phyloP scores from a whole-genome alignment of 345 rosid genomes.

The Populus davidiana region DNA sequence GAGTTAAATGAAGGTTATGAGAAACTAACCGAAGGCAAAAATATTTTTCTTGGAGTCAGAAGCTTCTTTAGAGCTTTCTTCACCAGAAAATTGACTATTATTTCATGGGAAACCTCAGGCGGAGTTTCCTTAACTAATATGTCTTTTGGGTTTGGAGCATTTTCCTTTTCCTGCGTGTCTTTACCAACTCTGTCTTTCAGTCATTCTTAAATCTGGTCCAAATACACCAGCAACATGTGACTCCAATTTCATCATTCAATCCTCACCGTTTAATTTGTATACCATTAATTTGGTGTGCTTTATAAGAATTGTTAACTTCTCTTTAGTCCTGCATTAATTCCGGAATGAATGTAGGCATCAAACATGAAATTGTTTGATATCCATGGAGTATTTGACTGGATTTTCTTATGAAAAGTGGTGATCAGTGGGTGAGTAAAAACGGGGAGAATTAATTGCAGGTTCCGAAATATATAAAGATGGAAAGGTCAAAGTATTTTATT shows the following conservation, averaged over 20 bases:
- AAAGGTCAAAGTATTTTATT: background rate
- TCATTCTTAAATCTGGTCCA: constrained; percentile 4
- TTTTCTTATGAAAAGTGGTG: background rate
- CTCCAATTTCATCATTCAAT: constrained; percentile 5
- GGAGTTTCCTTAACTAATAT: background rate
- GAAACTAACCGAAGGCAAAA: constrained; percentile 25
- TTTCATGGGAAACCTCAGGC: background rate
- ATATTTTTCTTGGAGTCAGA: background rate
- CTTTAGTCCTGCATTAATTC: background rate
- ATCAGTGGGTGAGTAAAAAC: background rate
- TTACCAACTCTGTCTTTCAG: no score
- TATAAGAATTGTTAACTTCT: background rate
- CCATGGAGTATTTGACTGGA: background rate
- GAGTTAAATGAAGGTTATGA: background rate
- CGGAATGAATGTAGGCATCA: background rate
- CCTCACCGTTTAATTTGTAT: background rate
- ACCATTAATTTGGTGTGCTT: background rate
- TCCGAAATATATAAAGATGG: background rate
- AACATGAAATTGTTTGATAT: background rate
- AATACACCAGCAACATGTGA: background rate
- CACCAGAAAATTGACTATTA: background rate
- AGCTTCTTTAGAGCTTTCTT: constrained; percentile 17
- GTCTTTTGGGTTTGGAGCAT: background rate
- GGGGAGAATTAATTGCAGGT: background rate
- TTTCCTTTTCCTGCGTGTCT: background rate